phyloP scores from a whole-genome alignment of 768 basidiomycete genomes.

The Boletus sensibilis region DNA sequence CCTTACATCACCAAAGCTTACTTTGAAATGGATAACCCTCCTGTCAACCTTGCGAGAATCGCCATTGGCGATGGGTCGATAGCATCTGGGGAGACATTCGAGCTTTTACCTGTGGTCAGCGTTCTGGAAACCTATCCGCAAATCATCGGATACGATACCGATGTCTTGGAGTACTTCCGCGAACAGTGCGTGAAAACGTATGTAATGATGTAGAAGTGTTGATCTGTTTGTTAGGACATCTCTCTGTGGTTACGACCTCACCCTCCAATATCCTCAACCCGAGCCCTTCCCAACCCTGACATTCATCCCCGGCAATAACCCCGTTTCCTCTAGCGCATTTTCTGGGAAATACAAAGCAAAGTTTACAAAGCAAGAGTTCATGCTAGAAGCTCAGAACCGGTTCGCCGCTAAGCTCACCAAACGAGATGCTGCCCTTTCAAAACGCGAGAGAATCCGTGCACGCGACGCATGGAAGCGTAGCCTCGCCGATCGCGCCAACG shows the following conservation, averaged over 20 bases:
- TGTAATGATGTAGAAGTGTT: not conserved
- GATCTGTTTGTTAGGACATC: conserved; percentile 41
- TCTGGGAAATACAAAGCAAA: conserved; percentile 18
- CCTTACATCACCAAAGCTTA: conserved; percentile 77
- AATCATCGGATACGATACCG: conserved; percentile 67
- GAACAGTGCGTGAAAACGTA: conserved; percentile 50
- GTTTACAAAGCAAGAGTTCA: conserved; percentile 20
- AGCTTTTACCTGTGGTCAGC: conserved; percentile 55
- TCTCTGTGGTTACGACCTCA: conserved; percentile 65
- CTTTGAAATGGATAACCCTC: conserved; percentile 60
- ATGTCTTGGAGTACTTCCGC: conserved; percentile 66
- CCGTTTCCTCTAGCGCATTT: not conserved
- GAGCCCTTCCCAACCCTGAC: conserved; percentile 43
- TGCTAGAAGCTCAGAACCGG: conserved; percentile 21
- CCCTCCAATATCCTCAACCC: conserved; percentile 66
- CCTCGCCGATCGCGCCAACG: conserved; percentile 48
- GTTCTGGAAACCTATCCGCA: conserved; percentile 74
- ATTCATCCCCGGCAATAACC: conserved; percentile 18
- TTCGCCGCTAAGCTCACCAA: conserved; percentile 24
- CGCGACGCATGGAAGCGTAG: conserved; percentile 43
- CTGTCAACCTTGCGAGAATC: conserved; percentile 65
- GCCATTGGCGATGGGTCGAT: conserved; percentile 71
- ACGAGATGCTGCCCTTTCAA: conserved; percentile 20
- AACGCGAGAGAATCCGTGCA: conserved; percentile 28
- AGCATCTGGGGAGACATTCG: conserved; percentile 48